Percentiles rank a stretch among this genome's conserved stretches.
Evolutionary conservation across 768 basidiomycete species (phyloP).

Genomic region (Leccinum disarticulatum): DNA sequence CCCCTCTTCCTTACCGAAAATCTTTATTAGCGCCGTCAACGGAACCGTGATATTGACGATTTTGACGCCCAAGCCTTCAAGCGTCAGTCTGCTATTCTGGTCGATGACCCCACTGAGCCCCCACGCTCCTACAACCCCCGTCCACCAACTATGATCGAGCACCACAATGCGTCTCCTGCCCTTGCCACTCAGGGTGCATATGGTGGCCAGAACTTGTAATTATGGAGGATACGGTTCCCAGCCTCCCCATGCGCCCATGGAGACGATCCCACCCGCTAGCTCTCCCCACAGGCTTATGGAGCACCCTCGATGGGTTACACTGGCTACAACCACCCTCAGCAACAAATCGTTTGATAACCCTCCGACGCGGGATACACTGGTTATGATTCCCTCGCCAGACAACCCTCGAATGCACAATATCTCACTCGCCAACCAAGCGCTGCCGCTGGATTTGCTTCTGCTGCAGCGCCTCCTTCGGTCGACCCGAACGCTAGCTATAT

Average conservation of each 20-base stretch:
- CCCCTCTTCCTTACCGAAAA: constrained; percentile 6
- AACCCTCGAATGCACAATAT: constrained; percentile 24
- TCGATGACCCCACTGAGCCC: constrained; percentile 50
- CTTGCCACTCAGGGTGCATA: constrained; percentile 21
- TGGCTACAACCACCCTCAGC: constrained; percentile 29
- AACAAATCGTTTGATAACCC: constrained; percentile 22
- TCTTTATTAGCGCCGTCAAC: constrained; percentile 41
- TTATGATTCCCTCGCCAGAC: constrained; percentile 27
- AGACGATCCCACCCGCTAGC: constrained; percentile 12
- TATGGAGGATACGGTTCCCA: constrained; percentile 30
- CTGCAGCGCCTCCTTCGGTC: constrained; percentile 9
- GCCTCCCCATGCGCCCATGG: constrained; percentile 13
- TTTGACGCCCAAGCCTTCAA: constrained; percentile 63
- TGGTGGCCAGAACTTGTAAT: constrained; percentile 22
- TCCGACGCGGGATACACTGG: constrained; percentile 18
- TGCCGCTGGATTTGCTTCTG: constrained; percentile 13
- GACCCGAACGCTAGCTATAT: constrained; percentile 48
- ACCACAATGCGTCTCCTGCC: constrained; percentile 37
- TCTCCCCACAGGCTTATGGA: constrained; percentile 27
- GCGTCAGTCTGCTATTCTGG: constrained; percentile 59
- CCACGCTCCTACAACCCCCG: constrained; percentile 48
- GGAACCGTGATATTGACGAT: constrained; percentile 36
- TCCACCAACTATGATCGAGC: constrained; percentile 66
- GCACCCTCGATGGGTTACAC: constrained; percentile 20
- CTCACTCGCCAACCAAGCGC: constrained; percentile 22